Conservation (phyloP, 495 filamentous ascomycete genomes). For the Aspergillus ellipticus region DNA sequence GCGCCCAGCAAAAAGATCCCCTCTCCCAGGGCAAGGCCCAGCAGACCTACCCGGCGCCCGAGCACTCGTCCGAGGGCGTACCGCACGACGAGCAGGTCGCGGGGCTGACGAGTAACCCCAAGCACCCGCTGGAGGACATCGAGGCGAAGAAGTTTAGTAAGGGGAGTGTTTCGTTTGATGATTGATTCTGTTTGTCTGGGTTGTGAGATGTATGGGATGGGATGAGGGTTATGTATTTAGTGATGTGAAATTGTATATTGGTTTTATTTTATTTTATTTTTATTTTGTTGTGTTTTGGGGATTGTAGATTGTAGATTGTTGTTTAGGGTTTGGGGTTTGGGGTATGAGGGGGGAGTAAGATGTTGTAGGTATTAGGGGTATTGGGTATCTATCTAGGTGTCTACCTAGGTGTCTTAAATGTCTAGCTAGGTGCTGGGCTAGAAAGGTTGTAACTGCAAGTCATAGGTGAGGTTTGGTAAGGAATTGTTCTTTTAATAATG, state of each 20-base stretch:
- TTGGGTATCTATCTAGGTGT: too few species aligned
- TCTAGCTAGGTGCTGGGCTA: too few species aligned
- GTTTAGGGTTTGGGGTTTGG: neutral
- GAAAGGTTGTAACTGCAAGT: too few species aligned
- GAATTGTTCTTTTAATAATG: too few species aligned
- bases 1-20: slow-evolving; percentile 56
- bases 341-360: too few species aligned
- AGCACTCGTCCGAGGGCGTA: slow-evolving; percentile 28
- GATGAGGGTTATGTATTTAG: neutral
- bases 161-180: slow-evolving; percentile 13
- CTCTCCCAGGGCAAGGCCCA: slow-evolving; percentile 56
- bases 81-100: slow-evolving; percentile 15
- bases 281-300: neutral
- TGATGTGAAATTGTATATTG: neutral
- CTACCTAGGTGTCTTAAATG: too few species aligned
- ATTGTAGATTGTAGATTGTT: neutral
- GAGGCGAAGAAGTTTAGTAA: slow-evolving; percentile 62
- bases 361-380: neutral
- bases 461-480: too few species aligned
- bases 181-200: neutral
- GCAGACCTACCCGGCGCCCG: slow-evolving; percentile 29
- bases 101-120: slow-evolving; percentile 60
- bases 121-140: slow-evolving; percentile 62
- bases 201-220: neutral
- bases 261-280: neutral